Evolutionary conservation across 208 protist species (phyloP).

Genomic region (Leishmania guyanensis): DNA sequence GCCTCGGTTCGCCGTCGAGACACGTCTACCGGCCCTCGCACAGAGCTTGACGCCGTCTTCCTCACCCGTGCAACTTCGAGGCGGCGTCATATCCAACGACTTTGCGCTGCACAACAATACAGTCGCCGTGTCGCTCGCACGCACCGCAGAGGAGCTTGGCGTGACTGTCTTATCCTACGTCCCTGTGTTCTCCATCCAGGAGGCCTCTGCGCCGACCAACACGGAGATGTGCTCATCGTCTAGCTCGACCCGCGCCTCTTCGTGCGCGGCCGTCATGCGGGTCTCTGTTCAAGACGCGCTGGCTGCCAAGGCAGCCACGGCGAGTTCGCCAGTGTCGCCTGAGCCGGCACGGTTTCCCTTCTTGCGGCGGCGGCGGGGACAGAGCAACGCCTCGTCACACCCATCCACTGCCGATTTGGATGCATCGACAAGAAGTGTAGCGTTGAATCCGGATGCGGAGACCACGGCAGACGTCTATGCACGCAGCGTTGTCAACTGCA

Average conservation of each 20-base stretch:
- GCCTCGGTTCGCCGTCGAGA: slow-evolving; percentile 11
- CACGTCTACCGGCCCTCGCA: slow-evolving; percentile 30
- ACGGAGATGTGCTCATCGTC: background rate
- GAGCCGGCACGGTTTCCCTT: background rate
- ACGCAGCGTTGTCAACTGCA: slow-evolving; percentile 73
- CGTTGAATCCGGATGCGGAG: background rate
- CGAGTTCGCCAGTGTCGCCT: background rate
- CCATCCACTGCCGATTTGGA: background rate
- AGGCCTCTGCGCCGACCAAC: slow-evolving; percentile 6
- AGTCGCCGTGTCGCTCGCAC: slow-evolving; percentile 50
- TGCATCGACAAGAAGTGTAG: background rate
- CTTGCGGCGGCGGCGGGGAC: slow-evolving; percentile 1
- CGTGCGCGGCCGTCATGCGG: slow-evolving; percentile 3
- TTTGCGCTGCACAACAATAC: slow-evolving; percentile 42
- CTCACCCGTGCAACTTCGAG: slow-evolving; percentile 17
- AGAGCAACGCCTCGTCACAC: background rate
- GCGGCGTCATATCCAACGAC: slow-evolving; percentile 51
- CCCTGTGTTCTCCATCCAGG: slow-evolving; percentile 31
- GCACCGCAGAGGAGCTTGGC: slow-evolving; percentile 75
- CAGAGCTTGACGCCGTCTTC: background rate
- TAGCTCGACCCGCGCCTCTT: background rate
- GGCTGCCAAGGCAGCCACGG: background rate
- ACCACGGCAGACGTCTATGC: slow-evolving; percentile 36
- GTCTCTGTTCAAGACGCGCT: slow-evolving; percentile 27
- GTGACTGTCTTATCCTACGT: slow-evolving; percentile 69